Conservation (phyloP, 768 basidiomycete genomes). For the Naganishia vishniacii region DNA sequence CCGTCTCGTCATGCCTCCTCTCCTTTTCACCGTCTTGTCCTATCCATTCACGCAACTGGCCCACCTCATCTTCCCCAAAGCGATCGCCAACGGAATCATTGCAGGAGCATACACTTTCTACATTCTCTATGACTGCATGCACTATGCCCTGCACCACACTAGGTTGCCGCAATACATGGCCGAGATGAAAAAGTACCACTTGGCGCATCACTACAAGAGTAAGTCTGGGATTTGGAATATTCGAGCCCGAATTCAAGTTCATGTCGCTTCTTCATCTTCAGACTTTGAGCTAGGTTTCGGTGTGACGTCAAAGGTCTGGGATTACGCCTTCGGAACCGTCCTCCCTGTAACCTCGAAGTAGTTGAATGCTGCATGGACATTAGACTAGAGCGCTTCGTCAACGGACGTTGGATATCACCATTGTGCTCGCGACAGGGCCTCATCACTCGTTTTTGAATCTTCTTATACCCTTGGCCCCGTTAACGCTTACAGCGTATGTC, state of each 20-base stretch:
- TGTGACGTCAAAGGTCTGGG: constrained; percentile 91
- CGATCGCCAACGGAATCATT: constrained; percentile 87
- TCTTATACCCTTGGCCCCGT: neutral
- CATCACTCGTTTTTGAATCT: constrained; percentile 13
- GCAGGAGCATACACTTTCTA: constrained; percentile 64
- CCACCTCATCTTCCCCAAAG: constrained; percentile 70
- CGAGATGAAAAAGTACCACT: constrained; percentile 94
- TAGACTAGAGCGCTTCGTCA: neutral
- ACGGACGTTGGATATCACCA: neutral
- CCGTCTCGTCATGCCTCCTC: constrained; percentile 94
- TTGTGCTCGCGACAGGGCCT: neutral
- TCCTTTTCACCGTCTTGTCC: constrained; percentile 68
- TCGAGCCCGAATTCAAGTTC: neutral
- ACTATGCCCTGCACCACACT: constrained; percentile 89
- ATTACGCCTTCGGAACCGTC: constrained; percentile 75
- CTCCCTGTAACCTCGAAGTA: constrained; percentile 43
- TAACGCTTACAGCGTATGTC: neutral
- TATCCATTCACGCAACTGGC: constrained; percentile 82
- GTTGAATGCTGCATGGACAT: neutral
- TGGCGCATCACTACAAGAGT: constrained; percentile 94
- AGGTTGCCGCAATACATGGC: constrained; percentile 76
- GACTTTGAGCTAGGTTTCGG: constrained; percentile 94
- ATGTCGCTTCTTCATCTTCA: constrained; percentile 17
- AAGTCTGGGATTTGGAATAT: constrained; percentile 22
- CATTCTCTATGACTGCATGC: constrained; percentile 80